Evolutionary conservation across 2,329 filamentous ascomycete genomes (phyloP).

Genomic region (Elsinoe ampelina): DNA sequence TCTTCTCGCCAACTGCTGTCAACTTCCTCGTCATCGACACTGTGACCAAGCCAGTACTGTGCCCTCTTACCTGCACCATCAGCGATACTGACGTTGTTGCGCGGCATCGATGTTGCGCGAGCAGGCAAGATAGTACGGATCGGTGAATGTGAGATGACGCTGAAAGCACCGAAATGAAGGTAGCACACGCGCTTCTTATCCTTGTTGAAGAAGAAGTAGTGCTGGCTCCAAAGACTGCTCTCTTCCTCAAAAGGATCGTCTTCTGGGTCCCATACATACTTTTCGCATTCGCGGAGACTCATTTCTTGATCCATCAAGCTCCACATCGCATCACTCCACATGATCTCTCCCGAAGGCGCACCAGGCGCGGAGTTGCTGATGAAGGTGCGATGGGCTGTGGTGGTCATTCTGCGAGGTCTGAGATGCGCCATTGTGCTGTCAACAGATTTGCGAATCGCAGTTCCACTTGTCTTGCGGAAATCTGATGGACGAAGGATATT

Average conservation of each 20-base stretch:
- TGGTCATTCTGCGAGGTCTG: slow-evolving; percentile 50
- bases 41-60: slow-evolving; percentile 75
- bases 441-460: slow-evolving; percentile 74
- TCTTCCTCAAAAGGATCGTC: slow-evolving; percentile 89
- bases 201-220: slow-evolving; percentile 98
- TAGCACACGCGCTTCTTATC: slow-evolving; percentile 86
- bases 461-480: slow-evolving; percentile 77
- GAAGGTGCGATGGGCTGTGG: slow-evolving; percentile 22
- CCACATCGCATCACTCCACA: slow-evolving; percentile 91
- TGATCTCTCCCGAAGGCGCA: slow-evolving; percentile 20
- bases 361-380: slow-evolving; percentile 15
- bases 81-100: slow-evolving; percentile 34
- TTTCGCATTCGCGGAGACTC: slow-evolving; percentile 76
- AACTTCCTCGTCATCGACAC: slow-evolving; percentile 15
- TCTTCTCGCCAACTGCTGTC: slow-evolving; percentile 21
- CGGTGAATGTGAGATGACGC: slow-evolving; percentile 59
- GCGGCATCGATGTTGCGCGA: slow-evolving; percentile 35
- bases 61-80: slow-evolving; percentile 68
- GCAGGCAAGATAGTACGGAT: slow-evolving; percentile 31
- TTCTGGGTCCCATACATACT: slow-evolving; percentile 82
- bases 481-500: slow-evolving; percentile 81
- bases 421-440: slow-evolving; percentile 83
- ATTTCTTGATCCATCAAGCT: slow-evolving; percentile 88
- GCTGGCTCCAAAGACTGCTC: slow-evolving; percentile 85
- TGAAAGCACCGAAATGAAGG: slow-evolving; percentile 83